Evolutionary conservation across 805 yeast species (phyloP), one percentile per base, ranked within the genome.

Genomic region (Candida sphagnicola): DNA sequence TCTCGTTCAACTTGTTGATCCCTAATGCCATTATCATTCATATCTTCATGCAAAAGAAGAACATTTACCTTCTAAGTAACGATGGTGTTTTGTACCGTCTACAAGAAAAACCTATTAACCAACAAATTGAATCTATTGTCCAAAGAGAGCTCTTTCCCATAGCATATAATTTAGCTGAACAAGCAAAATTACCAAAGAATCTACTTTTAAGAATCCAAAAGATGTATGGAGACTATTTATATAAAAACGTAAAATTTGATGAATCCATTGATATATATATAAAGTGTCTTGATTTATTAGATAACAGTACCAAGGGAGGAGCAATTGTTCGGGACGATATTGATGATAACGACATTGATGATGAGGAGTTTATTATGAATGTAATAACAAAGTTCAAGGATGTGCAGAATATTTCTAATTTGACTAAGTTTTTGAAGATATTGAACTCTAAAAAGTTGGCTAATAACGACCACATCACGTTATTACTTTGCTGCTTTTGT

Each of bases 361-460:
- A 46, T 1, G 39, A 47, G 5, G 56, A 54, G n/a, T 63, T 62
- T 35, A 51, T 89, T 2, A 85, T 91, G 55, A 85, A 81, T 42
- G 78, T 89, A 3, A 85, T 91, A 14, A 76, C 86, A 31, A 82
- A 82, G 50, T 87, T 82, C 57, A 81, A 84, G 46, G 95, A 83
- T 43, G 82, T 88, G 15, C 78, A 85, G 5, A 82, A 83, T 41
- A 84, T 87, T 1, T 64, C 68, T 19, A 77, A 77, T 42, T 61
- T 90, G 49, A 73, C 87, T 0, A 65, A 67, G 30, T 89, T 83
- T 46, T 62, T 89, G 24, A 79, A 78, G 55, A 74, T 74, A 10
- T 65, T 89, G 46, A 67, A 84, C 38, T 71, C 71, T 5, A 57
- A 69, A 31, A 71, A 74, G 2, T 47, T 72, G 11, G 81, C 95